Evolutionary conservation across 768 basidiomycete species (phyloP).

Genomic region (Nidula microcarpa): DNA sequence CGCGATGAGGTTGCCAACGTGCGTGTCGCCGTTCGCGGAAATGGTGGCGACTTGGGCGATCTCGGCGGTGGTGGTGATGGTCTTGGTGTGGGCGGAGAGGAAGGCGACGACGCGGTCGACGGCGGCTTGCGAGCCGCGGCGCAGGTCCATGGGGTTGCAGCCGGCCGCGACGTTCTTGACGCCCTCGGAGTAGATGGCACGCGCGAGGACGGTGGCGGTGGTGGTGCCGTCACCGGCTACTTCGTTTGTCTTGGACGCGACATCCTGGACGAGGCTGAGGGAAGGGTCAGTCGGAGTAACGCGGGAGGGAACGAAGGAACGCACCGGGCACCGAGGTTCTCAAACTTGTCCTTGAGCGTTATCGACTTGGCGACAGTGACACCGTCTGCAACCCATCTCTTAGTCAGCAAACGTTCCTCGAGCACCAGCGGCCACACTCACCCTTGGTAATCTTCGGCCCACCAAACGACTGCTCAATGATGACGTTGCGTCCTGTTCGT

Average conservation of each 20-base stretch:
- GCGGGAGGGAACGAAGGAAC: slow-evolving; percentile 18
- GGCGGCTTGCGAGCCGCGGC: slow-evolving; percentile 95
- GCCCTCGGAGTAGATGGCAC: slow-evolving; percentile 97
- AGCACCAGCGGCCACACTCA: slow-evolving; percentile 24
- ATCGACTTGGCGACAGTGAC: slow-evolving; percentile 97
- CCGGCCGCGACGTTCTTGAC: slow-evolving; percentile 99
- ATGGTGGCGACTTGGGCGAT: slow-evolving; percentile 99
- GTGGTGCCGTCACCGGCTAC: slow-evolving; percentile 97
- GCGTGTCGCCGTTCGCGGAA: slow-evolving; percentile 75
- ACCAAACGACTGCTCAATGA: slow-evolving; percentile 91
- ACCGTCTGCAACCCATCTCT: slow-evolving; percentile 60
- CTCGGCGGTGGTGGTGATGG: slow-evolving; percentile 95
- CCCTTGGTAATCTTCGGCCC: slow-evolving; percentile 96
- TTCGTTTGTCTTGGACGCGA: slow-evolving; percentile 96
- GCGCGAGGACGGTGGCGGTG: slow-evolving; percentile 94
- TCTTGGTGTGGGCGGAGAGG: slow-evolving; percentile 84
- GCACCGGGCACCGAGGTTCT: slow-evolving; percentile 97
- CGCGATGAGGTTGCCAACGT: slow-evolving; percentile 92
- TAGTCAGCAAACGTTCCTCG: slow-evolving; percentile 2
- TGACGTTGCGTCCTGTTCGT: slow-evolving; percentile 85
- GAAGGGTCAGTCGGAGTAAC: neutral
- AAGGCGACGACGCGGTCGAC: slow-evolving; percentile 94
- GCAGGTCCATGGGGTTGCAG: slow-evolving; percentile 99
- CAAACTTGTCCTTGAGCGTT: slow-evolving; percentile 93
- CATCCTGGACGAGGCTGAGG: slow-evolving; percentile 85